Evolutionary conservation across 1,284 basidiomycete species (phyloP).

Genomic region (Somion occarium): DNA sequence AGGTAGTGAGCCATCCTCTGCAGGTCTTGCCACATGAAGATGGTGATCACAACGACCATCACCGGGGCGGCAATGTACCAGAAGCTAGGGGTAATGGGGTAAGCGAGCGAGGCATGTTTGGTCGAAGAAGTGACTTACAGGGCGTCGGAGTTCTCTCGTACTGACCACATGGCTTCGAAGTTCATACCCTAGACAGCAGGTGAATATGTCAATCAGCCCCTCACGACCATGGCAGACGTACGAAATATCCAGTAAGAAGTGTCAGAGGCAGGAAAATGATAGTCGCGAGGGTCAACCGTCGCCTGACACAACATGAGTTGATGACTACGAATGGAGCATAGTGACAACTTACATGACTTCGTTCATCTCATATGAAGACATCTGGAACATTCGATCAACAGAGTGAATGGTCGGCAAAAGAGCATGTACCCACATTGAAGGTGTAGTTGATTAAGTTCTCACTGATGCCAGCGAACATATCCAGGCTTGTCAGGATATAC

Average conservation of each 20-base stretch:
- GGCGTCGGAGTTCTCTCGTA: conserved; percentile 42
- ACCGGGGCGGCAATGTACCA: conserved; percentile 63
- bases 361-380: conserved; percentile 69
- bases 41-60: conserved; percentile 48
- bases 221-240: conserved; percentile 27
- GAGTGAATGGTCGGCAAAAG: not conserved
- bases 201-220: not conserved
- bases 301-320: no score
- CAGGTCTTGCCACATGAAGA: conserved; percentile 55
- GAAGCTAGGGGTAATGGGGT: conserved; percentile 38
- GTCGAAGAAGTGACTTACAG: conserved; percentile 35
- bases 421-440: conserved; percentile 43
- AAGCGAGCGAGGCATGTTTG: conserved; percentile 5
- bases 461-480: conserved; percentile 62
- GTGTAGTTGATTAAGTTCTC: conserved; percentile 70
- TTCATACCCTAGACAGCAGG: conserved; percentile 58
- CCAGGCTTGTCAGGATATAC: conserved; percentile 58
- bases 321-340: no score
- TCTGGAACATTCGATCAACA: conserved; percentile 30
- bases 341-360: conserved; percentile 49
- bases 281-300: conserved; percentile 56
- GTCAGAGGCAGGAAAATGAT: conserved; percentile 70
- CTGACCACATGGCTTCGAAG: conserved; percentile 49
- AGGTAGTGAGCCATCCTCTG: conserved; percentile 39
- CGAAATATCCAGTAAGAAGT: conserved; percentile 69